Percentiles rank a stretch among this genome's conserved stretches.
phyloP scores from a whole-genome alignment of 2,329 filamentous ascomycete genomes.

The Zymoseptoria passerinii region DNA sequence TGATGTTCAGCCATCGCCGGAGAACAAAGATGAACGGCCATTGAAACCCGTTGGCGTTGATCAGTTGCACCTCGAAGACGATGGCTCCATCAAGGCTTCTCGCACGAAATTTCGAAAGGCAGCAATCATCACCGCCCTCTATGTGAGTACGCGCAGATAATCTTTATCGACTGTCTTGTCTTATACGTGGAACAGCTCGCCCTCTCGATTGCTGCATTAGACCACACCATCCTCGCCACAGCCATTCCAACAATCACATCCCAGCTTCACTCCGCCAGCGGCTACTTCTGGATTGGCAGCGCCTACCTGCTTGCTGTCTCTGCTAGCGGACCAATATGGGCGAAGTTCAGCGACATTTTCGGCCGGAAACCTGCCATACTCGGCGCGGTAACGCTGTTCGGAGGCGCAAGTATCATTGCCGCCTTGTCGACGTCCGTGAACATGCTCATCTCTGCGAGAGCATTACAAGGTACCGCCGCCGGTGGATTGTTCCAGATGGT shows the following conservation, averaged over 20 bases:
- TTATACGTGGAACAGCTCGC: slow-evolving; percentile 18
- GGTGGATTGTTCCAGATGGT: slow-evolving; percentile 47
- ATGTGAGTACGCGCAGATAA: not conserved
- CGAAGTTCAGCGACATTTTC: slow-evolving; percentile 51
- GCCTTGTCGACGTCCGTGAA: slow-evolving; percentile 40
- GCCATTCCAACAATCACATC: slow-evolving; percentile 57
- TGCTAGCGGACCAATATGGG: slow-evolving; percentile 63
- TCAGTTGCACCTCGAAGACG: not conserved
- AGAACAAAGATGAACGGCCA: not conserved
- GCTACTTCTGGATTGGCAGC: slow-evolving; percentile 75
- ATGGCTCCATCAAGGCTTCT: slow-evolving; percentile 13
- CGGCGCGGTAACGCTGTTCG: slow-evolving; percentile 42
- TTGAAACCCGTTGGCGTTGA: not conserved
- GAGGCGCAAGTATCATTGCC: slow-evolving; percentile 43
- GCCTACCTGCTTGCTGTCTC: slow-evolving; percentile 64
- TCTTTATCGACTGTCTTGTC: not conserved
- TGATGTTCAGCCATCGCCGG: not conserved
- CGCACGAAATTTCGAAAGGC: slow-evolving; percentile 18
- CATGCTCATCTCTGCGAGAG: slow-evolving; percentile 47
- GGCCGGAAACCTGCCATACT: slow-evolving; percentile 49
- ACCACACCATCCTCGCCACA: slow-evolving; percentile 55
- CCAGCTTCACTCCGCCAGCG: slow-evolving; percentile 56
- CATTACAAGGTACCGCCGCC: slow-evolving; percentile 47
- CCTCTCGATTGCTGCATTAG: slow-evolving; percentile 36
- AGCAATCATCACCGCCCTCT: slow-evolving; percentile 2